Conservation (phyloP, 352 stramenopile genomes). For the Poterioochromonas sp. region DNA sequence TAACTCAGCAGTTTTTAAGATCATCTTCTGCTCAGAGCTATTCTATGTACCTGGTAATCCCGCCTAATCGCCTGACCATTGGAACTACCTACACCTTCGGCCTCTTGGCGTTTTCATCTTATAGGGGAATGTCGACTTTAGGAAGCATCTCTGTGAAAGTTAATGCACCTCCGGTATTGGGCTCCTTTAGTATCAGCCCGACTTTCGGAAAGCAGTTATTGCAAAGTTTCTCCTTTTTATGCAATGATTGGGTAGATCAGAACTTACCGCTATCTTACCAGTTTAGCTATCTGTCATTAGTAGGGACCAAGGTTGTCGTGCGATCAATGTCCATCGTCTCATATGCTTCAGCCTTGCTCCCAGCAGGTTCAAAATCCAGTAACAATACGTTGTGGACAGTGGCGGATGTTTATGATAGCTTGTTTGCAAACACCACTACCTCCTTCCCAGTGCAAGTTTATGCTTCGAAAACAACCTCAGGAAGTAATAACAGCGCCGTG, state of each 20-base stretch:
- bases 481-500: not conserved
- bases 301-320: not conserved
- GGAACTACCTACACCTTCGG: not conserved
- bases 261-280: conserved; percentile 1
- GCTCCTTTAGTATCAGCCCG: conserved; percentile 6
- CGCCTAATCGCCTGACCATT: not conserved
- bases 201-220: not conserved
- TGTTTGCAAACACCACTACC: conserved; percentile 6
- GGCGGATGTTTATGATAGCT: conserved; percentile 4
- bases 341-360: not conserved
- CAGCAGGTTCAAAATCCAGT: not conserved
- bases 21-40: conserved; percentile 17
- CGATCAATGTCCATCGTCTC: conserved; percentile 6
- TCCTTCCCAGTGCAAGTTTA: not conserved
- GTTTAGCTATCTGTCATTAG: conserved; percentile 10
- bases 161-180: conserved; percentile 6
- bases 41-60: not conserved
- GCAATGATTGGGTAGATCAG: conserved; percentile 17
- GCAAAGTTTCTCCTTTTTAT: not conserved
- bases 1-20: conserved; percentile 15
- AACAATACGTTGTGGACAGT: not conserved
- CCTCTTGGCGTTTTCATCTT: conserved; percentile 11
- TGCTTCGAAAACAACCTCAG: conserved; percentile 2
- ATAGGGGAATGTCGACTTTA: conserved; percentile 13
- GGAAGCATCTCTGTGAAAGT: conserved; percentile 8